These are phyloP conservation scores for Carpinus viminea DNA, from an alignment of 306 rosid genomes.

Conservation along the genomic window DNA sequence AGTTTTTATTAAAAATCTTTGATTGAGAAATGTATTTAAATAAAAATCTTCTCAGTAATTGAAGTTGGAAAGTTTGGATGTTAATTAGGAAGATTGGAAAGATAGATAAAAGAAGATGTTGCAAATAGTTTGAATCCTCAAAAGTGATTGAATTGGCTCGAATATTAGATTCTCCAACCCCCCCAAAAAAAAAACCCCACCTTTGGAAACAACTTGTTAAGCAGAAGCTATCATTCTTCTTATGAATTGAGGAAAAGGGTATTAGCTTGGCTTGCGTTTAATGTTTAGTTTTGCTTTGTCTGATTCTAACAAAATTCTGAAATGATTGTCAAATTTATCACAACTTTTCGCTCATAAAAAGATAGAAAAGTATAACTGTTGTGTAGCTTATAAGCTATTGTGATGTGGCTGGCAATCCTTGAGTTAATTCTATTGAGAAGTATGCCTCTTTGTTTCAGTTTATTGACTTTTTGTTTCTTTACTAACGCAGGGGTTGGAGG, in stretches of 20 bases:
- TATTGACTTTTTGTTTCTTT: constrained; percentile 16
- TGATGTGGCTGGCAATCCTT: neutral
- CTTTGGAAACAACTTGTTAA: neutral
- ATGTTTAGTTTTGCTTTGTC: neutral
- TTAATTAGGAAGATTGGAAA: neutral
- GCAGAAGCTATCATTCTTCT: neutral
- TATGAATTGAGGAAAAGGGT: neutral
- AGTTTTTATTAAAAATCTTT: neutral
- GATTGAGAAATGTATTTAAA: too few species aligned
- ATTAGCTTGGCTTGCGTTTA: neutral
- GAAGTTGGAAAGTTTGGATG: neutral
- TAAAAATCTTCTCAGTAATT: neutral
- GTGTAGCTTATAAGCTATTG: neutral
- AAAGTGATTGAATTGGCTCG: neutral
- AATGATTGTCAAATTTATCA: neutral
- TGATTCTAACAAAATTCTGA: neutral
- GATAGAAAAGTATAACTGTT: neutral
- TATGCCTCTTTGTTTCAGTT: constrained; percentile 4
- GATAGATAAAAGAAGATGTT: neutral
- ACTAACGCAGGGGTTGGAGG: constrained; percentile 77
- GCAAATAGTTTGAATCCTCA: neutral
- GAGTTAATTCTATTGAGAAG: neutral
- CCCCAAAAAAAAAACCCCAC: neutral
- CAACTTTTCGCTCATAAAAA: neutral
- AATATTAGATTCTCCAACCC: neutral